Conservation (phyloP, 1,284 basidiomycete species). For the Cryptococcus amylolentus region DNA sequence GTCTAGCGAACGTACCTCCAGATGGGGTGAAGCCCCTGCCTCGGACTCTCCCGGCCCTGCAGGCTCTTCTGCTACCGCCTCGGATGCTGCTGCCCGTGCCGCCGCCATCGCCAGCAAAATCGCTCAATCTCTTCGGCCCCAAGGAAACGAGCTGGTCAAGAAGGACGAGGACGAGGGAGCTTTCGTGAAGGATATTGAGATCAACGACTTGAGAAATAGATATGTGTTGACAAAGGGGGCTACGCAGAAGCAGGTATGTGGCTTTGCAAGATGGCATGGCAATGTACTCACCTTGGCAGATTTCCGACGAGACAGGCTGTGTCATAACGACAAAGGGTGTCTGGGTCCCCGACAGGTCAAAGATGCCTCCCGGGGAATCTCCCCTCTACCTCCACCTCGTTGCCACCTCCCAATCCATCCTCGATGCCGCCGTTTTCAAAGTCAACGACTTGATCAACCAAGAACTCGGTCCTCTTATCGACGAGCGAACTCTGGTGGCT, state of each 20-base stretch:
- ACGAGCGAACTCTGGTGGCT: constrained; percentile 62
- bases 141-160: constrained; percentile 53
- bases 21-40: constrained; percentile 27
- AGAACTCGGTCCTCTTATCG: constrained; percentile 83
- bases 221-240: constrained; percentile 92
- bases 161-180: constrained; percentile 74
- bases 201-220: constrained; percentile 93
- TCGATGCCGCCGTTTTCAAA: constrained; percentile 76
- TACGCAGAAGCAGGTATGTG: constrained; percentile 80
- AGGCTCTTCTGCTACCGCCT: constrained; percentile 55
- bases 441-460: constrained; percentile 79
- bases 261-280: not conserved
- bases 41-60: constrained; percentile 28
- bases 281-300: constrained; percentile 53
- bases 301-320: constrained; percentile 83
- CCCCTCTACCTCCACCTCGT: constrained; percentile 92
- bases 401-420: constrained; percentile 70
- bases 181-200: constrained; percentile 88
- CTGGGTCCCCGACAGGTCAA: constrained; percentile 88
- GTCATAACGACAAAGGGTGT: constrained; percentile 85
- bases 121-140: constrained; percentile 66
- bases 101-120: constrained; percentile 82
- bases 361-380: constrained; percentile 86
- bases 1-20: constrained; percentile 16
- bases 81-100: constrained; percentile 64